phyloP scores from a whole-genome alignment of 768 basidiomycete genomes.

The Imleria badia region DNA sequence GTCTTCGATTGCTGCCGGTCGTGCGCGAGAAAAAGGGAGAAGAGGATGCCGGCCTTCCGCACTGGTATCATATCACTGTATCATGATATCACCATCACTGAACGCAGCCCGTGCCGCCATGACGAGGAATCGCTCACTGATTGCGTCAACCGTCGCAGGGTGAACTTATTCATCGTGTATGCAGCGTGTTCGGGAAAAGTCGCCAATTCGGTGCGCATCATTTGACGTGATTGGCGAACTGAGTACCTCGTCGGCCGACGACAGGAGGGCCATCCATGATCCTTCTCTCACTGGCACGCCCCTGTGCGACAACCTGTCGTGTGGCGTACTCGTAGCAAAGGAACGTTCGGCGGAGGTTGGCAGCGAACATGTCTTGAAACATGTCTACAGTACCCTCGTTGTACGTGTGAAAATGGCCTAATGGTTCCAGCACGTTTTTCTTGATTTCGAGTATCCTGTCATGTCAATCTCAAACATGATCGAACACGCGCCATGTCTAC shows the following conservation, averaged over 20 bases:
- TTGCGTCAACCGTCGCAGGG: background rate
- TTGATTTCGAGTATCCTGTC: background rate
- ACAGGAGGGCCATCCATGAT: background rate
- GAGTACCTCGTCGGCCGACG: background rate
- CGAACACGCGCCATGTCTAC: background rate
- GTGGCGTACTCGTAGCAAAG: slow-evolving; percentile 19
- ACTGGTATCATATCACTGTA: background rate
- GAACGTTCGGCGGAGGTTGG: slow-evolving; percentile 9
- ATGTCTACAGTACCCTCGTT: background rate
- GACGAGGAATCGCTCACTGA: too few species aligned
- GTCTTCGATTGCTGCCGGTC: background rate
- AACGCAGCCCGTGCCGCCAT: background rate
- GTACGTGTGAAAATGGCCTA: background rate
- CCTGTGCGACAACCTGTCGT: slow-evolving; percentile 1
- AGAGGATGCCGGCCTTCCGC: background rate
- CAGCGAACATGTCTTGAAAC: background rate
- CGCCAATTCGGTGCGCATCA: background rate
- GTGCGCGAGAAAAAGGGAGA: background rate
- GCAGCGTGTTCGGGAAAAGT: background rate
- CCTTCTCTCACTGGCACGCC: background rate
- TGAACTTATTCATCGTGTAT: background rate
- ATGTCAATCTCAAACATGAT: background rate
- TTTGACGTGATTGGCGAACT: background rate
- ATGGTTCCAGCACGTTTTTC: background rate
- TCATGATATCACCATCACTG: background rate